A percentile compares a stretch with the other conserved stretches of the same genome.
Conservation (phyloP, 1,284 basidiomycete species). For the Ceratobasidium sp. region DNA sequence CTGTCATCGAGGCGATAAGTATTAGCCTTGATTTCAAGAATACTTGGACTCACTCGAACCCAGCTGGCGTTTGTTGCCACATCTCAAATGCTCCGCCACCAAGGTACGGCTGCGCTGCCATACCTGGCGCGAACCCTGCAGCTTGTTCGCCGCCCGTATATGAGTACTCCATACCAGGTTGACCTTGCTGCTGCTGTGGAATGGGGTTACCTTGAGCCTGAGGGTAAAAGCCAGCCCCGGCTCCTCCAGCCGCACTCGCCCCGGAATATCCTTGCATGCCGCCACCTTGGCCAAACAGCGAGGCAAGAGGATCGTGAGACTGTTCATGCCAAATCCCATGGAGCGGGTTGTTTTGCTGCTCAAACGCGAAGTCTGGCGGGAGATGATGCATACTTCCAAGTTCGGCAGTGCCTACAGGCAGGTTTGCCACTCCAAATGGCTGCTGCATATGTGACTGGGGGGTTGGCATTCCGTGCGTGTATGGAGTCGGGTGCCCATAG, state of each 20-base stretch:
- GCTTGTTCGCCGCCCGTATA: slow-evolving; percentile 29
- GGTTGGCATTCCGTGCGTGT: slow-evolving; percentile 45
- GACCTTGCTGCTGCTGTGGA: slow-evolving; percentile 12
- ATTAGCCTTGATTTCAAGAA: background rate
- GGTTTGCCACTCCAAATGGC: slow-evolving; percentile 45
- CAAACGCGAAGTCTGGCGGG: slow-evolving; percentile 31
- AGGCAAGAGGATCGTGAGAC: slow-evolving; percentile 37
- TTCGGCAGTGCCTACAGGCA: slow-evolving; percentile 31
- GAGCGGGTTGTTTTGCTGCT: slow-evolving; percentile 42
- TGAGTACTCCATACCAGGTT: slow-evolving; percentile 12
- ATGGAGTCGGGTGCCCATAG: slow-evolving; percentile 39
- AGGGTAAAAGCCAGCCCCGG: slow-evolving; percentile 37
- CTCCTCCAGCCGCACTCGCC: background rate
- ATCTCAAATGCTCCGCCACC: slow-evolving; percentile 47
- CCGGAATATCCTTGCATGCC: slow-evolving; percentile 3
- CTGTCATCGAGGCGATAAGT: slow-evolving; percentile 25
- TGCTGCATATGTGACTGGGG: slow-evolving; percentile 56
- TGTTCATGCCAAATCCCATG: slow-evolving; percentile 44
- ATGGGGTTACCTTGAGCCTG: background rate
- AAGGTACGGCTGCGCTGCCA: slow-evolving; percentile 43
- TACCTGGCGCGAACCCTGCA: slow-evolving; percentile 10
- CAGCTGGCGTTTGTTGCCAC: slow-evolving; percentile 51
- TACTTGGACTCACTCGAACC: slow-evolving; percentile 50
- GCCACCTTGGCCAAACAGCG: slow-evolving; percentile 24
- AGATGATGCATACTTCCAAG: slow-evolving; percentile 42